A percentile compares a stretch with the other conserved stretches of the same genome.
phyloP scores from a whole-genome alignment of 371 early-diverging fungal species.

The Rhizopus delemar region DNA sequence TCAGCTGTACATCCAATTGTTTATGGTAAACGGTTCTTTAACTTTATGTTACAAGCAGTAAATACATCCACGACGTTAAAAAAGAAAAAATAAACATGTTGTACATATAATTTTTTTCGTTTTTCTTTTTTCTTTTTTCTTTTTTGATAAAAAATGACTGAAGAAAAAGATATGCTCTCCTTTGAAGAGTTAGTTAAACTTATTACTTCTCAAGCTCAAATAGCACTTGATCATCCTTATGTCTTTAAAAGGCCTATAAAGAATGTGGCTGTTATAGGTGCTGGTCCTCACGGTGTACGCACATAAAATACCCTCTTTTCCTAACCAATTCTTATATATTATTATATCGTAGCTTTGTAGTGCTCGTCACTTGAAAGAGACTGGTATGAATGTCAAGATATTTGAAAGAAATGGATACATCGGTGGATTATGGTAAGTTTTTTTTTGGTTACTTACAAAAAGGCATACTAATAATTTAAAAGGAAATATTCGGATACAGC shows the following conservation, averaged over 20 bases:
- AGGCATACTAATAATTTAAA: neutral
- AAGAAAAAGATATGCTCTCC: neutral
- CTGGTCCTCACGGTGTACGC: slow-evolving; percentile 27
- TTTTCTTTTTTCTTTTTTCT: slow-evolving; percentile 1
- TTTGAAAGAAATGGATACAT: slow-evolving; percentile 24
- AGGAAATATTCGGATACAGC: slow-evolving; percentile 27
- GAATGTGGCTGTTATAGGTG: slow-evolving; percentile 29
- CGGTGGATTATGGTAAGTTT: slow-evolving; percentile 29
- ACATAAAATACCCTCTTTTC: neutral
- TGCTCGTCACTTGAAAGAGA: slow-evolving; percentile 17
- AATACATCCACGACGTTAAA: neutral
- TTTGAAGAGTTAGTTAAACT: slow-evolving; percentile 13
- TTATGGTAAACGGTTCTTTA: slow-evolving; percentile 85
- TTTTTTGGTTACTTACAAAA: neutral
- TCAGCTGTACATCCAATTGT: slow-evolving; percentile 85
- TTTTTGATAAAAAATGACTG: slow-evolving; percentile 12
- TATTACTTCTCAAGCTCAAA: slow-evolving; percentile 16
- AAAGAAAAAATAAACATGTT: neutral
- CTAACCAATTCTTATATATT: neutral
- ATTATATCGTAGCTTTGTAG: slow-evolving; percentile 4
- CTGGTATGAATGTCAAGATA: slow-evolving; percentile 20
- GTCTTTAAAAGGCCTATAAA: slow-evolving; percentile 22
- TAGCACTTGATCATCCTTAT: slow-evolving; percentile 22
- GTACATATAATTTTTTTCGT: neutral
- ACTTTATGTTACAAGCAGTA: slow-evolving; percentile 68